These are phyloP conservation scores for Musa acuminata DNA, from an alignment of 176 grass and related monocot genomes.

Conservation along the genomic window DNA sequence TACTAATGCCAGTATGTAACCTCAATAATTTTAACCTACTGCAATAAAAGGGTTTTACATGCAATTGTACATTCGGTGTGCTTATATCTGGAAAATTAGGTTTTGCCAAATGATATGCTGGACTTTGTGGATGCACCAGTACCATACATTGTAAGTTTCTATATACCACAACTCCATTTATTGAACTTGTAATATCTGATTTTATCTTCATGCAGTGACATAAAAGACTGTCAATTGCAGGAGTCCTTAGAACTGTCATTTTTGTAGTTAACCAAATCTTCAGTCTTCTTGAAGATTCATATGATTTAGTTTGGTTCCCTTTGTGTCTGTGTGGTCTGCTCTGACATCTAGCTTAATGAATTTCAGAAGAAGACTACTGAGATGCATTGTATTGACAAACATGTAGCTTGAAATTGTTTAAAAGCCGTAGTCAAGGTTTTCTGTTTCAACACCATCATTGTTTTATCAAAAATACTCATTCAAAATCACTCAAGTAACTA, in stretches of 20 bases:
- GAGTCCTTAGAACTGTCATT: neutral
- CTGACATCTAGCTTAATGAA: neutral
- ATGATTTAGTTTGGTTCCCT: neutral
- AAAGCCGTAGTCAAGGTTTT: neutral
- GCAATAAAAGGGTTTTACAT: neutral
- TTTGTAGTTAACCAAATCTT: neutral
- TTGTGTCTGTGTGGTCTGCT: neutral
- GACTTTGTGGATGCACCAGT: conserved; percentile 98
- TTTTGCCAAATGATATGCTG: conserved; percentile 90
- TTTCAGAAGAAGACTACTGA: neutral
- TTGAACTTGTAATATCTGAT: neutral
- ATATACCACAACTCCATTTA: conserved; percentile 7
- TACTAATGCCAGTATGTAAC: conserved; percentile 77
- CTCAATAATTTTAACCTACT: neutral
- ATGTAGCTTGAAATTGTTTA: neutral
- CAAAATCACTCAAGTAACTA: neutral
- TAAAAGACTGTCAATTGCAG: too few species aligned
- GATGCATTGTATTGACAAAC: neutral
- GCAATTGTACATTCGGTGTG: conserved; percentile 8
- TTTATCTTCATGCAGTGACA: neutral
- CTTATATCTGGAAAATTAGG: conserved; percentile 33
- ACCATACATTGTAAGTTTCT: conserved; percentile 87
- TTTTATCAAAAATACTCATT: neutral
- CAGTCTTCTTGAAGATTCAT: neutral
- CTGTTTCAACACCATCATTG: neutral